A percentile compares a stretch with the other conserved stretches of the same genome.
These are phyloP conservation scores for Saccharomyces hybrid DNA, from an alignment of 1,139 yeast genomes.

Conservation along the genomic window DNA sequence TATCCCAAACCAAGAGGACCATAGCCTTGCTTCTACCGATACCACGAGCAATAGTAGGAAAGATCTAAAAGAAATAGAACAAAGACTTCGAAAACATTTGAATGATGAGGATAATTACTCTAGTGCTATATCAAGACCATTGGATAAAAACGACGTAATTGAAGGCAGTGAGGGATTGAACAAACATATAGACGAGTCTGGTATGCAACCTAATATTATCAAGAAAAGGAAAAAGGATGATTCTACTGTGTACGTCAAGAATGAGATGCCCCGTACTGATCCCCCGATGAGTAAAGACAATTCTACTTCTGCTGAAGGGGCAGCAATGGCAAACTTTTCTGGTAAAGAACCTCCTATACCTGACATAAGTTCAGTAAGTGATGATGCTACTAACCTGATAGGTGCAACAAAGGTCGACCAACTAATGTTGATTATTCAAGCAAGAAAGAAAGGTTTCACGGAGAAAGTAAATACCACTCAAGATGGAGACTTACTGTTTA, in stretches of 20 bases:
- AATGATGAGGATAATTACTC: conserved; percentile 2
- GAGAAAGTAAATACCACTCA: conserved; percentile 53
- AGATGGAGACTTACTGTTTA: conserved; percentile 42
- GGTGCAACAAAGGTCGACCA: conserved; percentile 90
- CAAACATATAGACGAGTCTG: background rate
- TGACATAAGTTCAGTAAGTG: conserved; percentile 12
- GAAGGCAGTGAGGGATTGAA: background rate
- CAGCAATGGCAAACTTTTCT: background rate
- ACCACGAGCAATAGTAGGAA: conserved; percentile 5
- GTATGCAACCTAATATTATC: background rate
- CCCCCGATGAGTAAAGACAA: background rate
- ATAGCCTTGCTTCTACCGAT: conserved; percentile 7
- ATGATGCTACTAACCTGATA: conserved; percentile 58
- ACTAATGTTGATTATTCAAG: conserved; percentile 82
- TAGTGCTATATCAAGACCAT: conserved; percentile 2
- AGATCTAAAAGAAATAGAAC: conserved; percentile 4
- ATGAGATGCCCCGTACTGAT: background rate
- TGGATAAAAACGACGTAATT: background rate
- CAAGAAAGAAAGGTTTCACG: conserved; percentile 66
- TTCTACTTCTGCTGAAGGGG: background rate
- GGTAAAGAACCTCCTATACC: conserved; percentile 3
- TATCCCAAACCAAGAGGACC: conserved; percentile 2
- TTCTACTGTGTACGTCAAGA: background rate
- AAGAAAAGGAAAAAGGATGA: conserved; percentile 1
- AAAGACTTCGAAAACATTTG: conserved; percentile 6